phyloP scores from a whole-genome alignment of 179 eudicot species.

The Corrigiola litoralis region DNA sequence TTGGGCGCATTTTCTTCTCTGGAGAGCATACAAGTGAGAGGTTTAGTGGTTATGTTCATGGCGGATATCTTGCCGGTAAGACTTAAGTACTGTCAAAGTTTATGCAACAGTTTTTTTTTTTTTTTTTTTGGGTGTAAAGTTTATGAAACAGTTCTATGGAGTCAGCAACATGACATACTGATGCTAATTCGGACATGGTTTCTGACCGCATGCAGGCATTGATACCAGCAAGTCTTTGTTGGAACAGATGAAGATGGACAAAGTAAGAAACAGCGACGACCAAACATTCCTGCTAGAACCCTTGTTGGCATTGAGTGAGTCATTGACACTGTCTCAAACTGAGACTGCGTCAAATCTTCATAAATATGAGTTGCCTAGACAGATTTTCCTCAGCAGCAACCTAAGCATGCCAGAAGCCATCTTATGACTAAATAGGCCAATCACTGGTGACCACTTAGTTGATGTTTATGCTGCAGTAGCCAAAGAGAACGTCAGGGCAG shows the following conservation, averaged over 20 bases:
- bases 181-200: neutral
- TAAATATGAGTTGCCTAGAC: constrained; percentile 55
- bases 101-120: too few relatives aligned
- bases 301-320: constrained; percentile 48
- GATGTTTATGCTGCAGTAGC: constrained; percentile 2
- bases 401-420: constrained; percentile 58
- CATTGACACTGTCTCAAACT: constrained; percentile 39
- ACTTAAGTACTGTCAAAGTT: too few relatives aligned
- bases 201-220: constrained; percentile 43
- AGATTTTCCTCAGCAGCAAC: constrained; percentile 56
- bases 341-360: constrained; percentile 45
- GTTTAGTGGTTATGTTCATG: constrained; percentile 88
- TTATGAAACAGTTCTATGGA: too few relatives aligned
- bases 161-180: neutral
- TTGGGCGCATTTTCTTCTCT: constrained; percentile 66
- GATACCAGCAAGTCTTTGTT: constrained; percentile 63
- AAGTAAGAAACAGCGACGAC: constrained; percentile 31
- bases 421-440: constrained; percentile 58
- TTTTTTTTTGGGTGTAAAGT: too few relatives aligned
- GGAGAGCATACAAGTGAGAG: constrained; percentile 94
- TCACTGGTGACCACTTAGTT: constrained; percentile 13
- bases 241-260: constrained; percentile 53
- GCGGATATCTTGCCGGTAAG: constrained; percentile 80
- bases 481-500: constrained; percentile 4
- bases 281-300: constrained; percentile 50